Evolutionary conservation across 495 filamentous ascomycete genomes (phyloP).

Genomic region (Trypethelium eluteriae): DNA sequence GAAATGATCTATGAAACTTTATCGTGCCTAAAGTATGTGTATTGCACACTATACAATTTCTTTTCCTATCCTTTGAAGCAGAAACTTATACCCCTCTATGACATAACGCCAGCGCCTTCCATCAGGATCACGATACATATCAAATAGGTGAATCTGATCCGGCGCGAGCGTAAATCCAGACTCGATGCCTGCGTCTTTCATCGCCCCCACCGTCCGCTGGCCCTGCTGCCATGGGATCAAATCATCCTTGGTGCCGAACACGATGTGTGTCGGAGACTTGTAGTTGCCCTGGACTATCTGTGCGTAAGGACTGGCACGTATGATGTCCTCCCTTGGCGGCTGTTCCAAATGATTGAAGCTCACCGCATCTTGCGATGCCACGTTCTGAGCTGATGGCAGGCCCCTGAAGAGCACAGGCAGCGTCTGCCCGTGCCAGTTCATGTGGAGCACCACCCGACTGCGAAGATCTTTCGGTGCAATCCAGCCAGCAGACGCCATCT

Average conservation of each 20-base stretch:
- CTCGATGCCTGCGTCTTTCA: background rate
- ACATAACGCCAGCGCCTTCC: background rate
- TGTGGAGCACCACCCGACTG: background rate
- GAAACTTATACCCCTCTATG: background rate
- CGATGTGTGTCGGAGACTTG: background rate
- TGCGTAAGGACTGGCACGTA: background rate
- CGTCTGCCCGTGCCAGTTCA: background rate
- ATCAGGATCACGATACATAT: background rate
- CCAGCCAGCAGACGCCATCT: background rate
- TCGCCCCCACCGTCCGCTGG: background rate
- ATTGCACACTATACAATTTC: background rate
- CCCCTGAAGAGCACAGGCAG: background rate
- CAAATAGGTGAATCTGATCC: background rate
- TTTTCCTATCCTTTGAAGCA: background rate
- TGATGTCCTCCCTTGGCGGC: background rate
- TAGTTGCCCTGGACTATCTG: background rate
- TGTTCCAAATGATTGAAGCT: background rate
- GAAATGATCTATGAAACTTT: background rate
- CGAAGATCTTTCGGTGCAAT: background rate
- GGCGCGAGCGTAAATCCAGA: background rate
- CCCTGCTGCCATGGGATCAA: conserved; percentile 1
- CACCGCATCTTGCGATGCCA: background rate
- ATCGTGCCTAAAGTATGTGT: background rate
- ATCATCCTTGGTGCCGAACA: background rate
- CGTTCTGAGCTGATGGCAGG: background rate